phyloP scores from a whole-genome alignment of 2,329 filamentous ascomycete species.

The Fusarium agapanthi region DNA sequence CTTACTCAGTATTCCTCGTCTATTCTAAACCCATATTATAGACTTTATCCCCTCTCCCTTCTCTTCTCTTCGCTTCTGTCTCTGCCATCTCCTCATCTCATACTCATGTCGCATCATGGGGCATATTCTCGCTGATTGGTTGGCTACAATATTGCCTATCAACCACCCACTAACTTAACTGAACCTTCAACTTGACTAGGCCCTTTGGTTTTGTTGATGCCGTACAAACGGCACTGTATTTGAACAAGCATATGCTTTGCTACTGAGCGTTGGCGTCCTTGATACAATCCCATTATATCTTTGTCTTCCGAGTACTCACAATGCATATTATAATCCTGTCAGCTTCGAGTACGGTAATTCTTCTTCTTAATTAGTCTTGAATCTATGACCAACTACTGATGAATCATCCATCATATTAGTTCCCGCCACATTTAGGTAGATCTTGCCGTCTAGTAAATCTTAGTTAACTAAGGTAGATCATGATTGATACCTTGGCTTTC shows the following conservation, averaged over 20 bases:
- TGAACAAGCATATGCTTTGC: neutral
- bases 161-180: neutral
- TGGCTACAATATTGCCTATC: conserved; percentile 27
- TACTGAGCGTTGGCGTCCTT: neutral
- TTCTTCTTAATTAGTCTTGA: neutral
- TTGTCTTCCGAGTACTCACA: neutral
- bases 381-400: conserved; percentile 8
- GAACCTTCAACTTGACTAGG: neutral
- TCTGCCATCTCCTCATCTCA: neutral
- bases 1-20: neutral
- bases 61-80: neutral
- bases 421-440: conserved; percentile 1
- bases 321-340: neutral
- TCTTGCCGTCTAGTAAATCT: neutral
- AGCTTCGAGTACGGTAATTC: neutral
- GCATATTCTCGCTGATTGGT: conserved; percentile 29
- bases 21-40: neutral
- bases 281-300: neutral
- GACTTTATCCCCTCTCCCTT: neutral
- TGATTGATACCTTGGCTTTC: neutral
- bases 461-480: no score
- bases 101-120: neutral
- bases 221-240: neutral
- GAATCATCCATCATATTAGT: conserved; percentile 7
- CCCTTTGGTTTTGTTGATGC: neutral